Conservation (phyloP, 164 flowering plant genomes). For the Litsea cubeba region DNA sequence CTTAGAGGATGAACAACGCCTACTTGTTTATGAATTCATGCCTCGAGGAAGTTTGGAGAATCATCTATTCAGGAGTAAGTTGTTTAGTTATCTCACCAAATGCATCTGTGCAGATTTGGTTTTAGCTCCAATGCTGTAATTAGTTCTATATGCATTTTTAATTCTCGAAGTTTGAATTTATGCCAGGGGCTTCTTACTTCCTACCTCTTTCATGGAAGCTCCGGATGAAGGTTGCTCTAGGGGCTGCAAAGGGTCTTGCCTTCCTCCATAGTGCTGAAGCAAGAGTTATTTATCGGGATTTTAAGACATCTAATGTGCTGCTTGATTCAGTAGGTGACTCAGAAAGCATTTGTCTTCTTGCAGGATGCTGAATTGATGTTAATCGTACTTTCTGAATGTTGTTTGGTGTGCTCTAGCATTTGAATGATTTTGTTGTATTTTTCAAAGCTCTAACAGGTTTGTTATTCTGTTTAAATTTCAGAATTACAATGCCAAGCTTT, state of each 20-base stretch:
- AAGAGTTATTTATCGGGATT: conserved; percentile 30
- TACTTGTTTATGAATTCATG: conserved; percentile 84
- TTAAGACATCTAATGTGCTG: conserved; percentile 31
- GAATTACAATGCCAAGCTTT: conserved; percentile 78
- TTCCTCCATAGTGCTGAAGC: conserved; percentile 38
- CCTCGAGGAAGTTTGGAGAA: conserved; percentile 80
- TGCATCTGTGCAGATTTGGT: background rate
- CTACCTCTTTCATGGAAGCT: conserved; percentile 43
- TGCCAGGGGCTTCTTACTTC: conserved; percentile 35
- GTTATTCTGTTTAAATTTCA: conserved; percentile 13
- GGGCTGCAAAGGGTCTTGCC: conserved; percentile 39
- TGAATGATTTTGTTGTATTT: background rate
- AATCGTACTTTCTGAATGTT: background rate
- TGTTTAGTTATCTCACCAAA: background rate
- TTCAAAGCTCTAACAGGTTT: background rate
- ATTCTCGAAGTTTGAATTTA: background rate
- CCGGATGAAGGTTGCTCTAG: conserved; percentile 40
- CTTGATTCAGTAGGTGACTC: conserved; percentile 30
- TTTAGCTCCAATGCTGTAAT: background rate
- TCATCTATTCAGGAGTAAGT: conserved; percentile 84
- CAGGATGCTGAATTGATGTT: background rate
- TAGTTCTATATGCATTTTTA: conserved; percentile 7
- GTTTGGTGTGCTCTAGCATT: background rate
- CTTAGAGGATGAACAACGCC: conserved; percentile 81
- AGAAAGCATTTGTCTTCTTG: background rate